Evolutionary conservation across 1,284 basidiomycete genomes (phyloP), one percentile per base, ranked within the genome.

Genomic region (Rhodotorula glutinis): DNA sequence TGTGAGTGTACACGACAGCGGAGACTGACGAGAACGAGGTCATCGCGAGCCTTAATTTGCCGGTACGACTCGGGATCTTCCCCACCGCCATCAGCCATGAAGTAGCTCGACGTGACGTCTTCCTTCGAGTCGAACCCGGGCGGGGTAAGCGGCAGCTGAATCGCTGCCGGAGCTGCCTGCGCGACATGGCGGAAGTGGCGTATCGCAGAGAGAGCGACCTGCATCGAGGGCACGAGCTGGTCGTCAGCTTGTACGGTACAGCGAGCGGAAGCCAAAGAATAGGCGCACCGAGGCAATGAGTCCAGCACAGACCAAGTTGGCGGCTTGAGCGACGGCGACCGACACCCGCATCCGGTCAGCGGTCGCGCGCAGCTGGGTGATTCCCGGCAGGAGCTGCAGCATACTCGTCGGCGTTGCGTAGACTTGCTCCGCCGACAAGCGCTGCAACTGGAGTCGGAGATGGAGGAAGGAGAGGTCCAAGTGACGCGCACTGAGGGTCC

Each of bases 31-130:
- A 58, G 30, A 4, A 47, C 33, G 16, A 58, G 13, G 14, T 58
- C 57, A n/a, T 58, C 57, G n/a, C 25, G 33, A n/a, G 57, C 57
- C 16, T 58, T 58, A n/a, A n/a, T 33, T 16, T 40, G n/a, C 4
- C 47, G 33, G 16, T 13, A 25, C 47, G 19, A 33, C 7, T 51
- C 47, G 4, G 2, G 23, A 5, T 23, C 47, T 10, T 16, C 16
- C 2, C 33, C 2, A 10, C 19, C 25, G 21, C 16, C 23, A 4
- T 11, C 47, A 13, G 27, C 25, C n/a, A 27, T 9, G 17, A 19
- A 25, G 17, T 25, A 51, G 49, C 49, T n/a, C 11, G 49, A 27
- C 46, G 23, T n/a, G 9, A 23, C 23, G 23, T 47, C 30, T 8
- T 29, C 11, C 33, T 51, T 30, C 21, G 47, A 1, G 16, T 40